phyloP scores from a whole-genome alignment of 2,329 filamentous ascomycete species.

The Lecanicillium sp. region DNA sequence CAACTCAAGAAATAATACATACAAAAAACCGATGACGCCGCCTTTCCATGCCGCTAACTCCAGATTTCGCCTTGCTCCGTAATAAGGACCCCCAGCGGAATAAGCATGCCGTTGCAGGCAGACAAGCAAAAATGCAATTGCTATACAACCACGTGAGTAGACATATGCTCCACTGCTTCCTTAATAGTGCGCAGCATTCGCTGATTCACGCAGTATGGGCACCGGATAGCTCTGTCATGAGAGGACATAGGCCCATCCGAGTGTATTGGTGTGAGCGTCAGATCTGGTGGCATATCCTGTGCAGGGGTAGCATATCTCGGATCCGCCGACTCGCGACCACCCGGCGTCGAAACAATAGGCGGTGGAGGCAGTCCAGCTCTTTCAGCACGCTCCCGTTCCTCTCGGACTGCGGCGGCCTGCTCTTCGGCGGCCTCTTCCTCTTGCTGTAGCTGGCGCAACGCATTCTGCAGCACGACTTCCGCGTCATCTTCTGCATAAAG shows the following conservation, averaged over 20 bases:
- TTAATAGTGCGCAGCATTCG: conserved; percentile 52
- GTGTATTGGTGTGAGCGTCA: conserved; percentile 48
- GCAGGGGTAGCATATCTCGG: conserved; percentile 25
- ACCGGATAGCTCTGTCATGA: conserved; percentile 43
- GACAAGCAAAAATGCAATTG: too few species aligned
- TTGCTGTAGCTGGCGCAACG: conserved; percentile 48
- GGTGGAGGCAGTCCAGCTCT: conserved; percentile 21
- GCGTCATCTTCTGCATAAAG: conserved; percentile 46
- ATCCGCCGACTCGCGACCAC: conserved; percentile 19
- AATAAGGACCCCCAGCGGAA: too few species aligned
- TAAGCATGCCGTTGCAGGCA: too few species aligned
- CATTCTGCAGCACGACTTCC: conserved; percentile 50
- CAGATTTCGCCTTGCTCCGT: too few species aligned
- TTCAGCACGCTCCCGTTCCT: conserved; percentile 42
- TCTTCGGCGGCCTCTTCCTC: conserved; percentile 51
- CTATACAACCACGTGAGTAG: conserved; percentile 51
- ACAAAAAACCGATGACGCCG: too few species aligned
- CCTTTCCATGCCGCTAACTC: too few species aligned
- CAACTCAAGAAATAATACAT: too few species aligned
- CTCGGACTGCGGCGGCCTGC: conserved; percentile 45
- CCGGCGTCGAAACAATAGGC: conserved; percentile 25
- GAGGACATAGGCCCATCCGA: conserved; percentile 36
- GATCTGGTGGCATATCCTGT: conserved; percentile 29
- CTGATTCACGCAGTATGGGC: conserved; percentile 54
- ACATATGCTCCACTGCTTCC: conserved; percentile 55